Base-by-base conservation (phyloP, 768 basidiomycete species). In the Trametes sanguinea region DNA sequence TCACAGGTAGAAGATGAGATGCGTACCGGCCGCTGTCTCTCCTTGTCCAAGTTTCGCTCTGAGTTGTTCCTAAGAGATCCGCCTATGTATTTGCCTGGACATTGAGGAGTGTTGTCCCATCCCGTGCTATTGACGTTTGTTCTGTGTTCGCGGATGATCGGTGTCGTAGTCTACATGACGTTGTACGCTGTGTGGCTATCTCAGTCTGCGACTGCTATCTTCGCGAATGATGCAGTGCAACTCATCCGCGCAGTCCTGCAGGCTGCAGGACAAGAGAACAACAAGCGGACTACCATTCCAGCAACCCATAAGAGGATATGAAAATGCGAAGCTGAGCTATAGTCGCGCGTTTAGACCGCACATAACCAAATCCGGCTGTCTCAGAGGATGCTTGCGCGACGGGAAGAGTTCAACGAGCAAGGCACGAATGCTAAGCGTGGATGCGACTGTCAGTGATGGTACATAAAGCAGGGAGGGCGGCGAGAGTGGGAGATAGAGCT, bases 361-460 rank as follows among this genome's bases (percentile, higher is more conserved):
- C 16, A 33, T 6, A 16, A 32, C 57, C 57, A 6, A 9, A 52
- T 59, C 7, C 13, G 57, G 57, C 5, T 51, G 57, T 29, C 57
- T 51, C 50, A 42, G 42, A 43, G 2, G 13, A 2, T 51, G 39
- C 50, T 48, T 16, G 22, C 50, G 42, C 14, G 14, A 45, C 35
- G 57, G 50, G 35, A 42, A 52, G 27, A 33, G 40, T 44, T 44
- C 14, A 59, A 43, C 30, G 6, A 37, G 35, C 35, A 43, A 35
- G 50, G 42, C n/a, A 51, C 50, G 40, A 59, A 51, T 59, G 57
- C 30, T 44, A 30, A 44, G 50, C 1, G 42, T 27, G 17, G 30
- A 13, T n/a, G 30, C 14, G 4, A 29, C 30, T 33, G 48, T 27
- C 33, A n/a, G 40, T 32, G 35, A 22, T 22, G 22, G 22, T 22